Evolutionary conservation across 2,329 filamentous ascomycete genomes (phyloP), one percentile per base, ranked within the genome.

Genomic region (Sphaerulina vaccinii): DNA sequence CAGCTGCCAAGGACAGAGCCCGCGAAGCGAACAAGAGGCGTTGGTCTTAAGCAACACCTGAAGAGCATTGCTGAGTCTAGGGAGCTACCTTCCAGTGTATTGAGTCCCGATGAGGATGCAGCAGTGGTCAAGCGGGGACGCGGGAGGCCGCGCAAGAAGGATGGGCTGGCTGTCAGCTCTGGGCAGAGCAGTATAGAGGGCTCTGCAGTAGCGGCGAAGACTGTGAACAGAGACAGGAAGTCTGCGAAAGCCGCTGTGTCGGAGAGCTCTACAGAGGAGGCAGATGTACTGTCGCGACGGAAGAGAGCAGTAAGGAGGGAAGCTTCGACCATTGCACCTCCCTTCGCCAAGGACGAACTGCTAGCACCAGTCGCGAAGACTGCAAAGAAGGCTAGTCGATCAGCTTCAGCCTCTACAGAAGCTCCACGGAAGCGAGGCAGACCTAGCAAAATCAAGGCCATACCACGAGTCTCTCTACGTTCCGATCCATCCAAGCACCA

Each of bases 401-500:
- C n/a, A n/a, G n/a, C n/a, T n/a, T n/a, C n/a, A n/a, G n/a, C n/a
- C n/a, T n/a, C n/a, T n/a, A n/a, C n/a, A n/a, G n/a, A n/a, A n/a
- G n/a, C n/a, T n/a, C n/a, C n/a, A n/a, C n/a, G n/a, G n/a, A n/a
- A n/a, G n/a, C 29, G 29, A 18, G 11, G 27, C 32, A 27, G 19
- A 15, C 10, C 19, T 15, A 19, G 6, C 5, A 15, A 22, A 15
- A 11, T 27, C 3, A 6, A 16, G 6, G 9, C 45, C 33, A 22
- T 29, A 21, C 47, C 47, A 9, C 38, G 47, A 13, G 38, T 50
- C 8, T 35, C 47, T 5, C 29, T 43, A 5, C 38, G 38, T 10
- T 18, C 39, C 19, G 32, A 50, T 18, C 39, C 52, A 15, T 22
- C 35, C 23, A 68, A 81, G 39, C 88, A 91, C 67, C 72, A 81